phyloP scores from a whole-genome alignment of 768 basidiomycete species.

The Tylopilus sp. region DNA sequence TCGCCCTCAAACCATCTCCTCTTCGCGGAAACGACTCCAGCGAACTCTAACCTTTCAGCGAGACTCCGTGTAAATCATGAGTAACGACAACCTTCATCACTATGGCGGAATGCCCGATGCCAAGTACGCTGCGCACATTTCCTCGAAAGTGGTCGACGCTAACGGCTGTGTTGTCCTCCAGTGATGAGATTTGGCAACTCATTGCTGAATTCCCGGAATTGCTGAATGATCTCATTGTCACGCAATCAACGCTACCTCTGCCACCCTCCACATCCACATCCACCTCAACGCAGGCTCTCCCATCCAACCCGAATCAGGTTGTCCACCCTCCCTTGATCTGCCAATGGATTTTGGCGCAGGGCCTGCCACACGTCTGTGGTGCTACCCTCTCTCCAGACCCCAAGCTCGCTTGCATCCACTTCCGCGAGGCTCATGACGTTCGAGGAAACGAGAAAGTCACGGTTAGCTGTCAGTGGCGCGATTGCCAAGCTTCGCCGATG shows the following conservation, averaged over 20 bases:
- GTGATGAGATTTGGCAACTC: conserved; percentile 9
- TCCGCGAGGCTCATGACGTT: conserved; percentile 11
- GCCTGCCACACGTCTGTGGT: conserved; percentile 1
- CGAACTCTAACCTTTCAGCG: too few relatives aligned
- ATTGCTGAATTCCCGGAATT: conserved; percentile 1
- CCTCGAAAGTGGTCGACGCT: background rate
- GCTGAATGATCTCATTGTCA: background rate
- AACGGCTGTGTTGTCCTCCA: background rate
- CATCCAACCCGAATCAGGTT: background rate
- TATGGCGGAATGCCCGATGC: background rate
- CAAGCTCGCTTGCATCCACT: conserved; percentile 5
- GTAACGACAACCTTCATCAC: background rate
- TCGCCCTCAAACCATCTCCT: background rate
- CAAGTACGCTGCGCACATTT: conserved; percentile 5
- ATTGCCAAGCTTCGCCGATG: conserved; percentile 15
- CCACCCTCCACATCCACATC: background rate
- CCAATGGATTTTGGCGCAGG: conserved; percentile 6
- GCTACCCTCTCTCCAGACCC: conserved; percentile 1
- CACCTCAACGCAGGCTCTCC: background rate
- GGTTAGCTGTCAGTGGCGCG: conserved; percentile 11
- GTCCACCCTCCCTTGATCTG: background rate
- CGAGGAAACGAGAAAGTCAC: conserved; percentile 17
- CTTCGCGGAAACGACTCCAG: background rate
- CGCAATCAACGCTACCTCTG: too few relatives aligned
- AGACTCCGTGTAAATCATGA: conserved; percentile 3